Conservation (phyloP, 2,329 filamentous ascomycete genomes). For the Scedosporium aurantiacum region DNA sequence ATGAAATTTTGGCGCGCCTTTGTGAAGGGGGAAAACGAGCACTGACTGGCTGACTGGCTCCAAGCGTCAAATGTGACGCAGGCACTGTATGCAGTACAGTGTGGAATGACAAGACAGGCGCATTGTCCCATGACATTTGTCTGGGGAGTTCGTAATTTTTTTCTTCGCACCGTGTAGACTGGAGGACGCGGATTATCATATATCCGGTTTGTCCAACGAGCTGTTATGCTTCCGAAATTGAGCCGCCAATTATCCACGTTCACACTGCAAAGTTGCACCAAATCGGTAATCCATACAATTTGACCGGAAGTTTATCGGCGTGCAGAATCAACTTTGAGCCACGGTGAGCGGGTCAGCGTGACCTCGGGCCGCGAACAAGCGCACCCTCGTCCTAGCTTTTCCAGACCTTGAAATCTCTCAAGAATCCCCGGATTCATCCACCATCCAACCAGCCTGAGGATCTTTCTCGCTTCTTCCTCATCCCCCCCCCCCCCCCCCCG, state of each 20-base stretch:
- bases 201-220: too few species aligned
- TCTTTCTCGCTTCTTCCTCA: neutral
- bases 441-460: neutral
- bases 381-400: neutral
- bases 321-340: neutral
- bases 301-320: neutral
- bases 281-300: too few species aligned
- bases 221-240: too few species aligned
- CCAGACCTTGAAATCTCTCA: neutral
- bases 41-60: neutral
- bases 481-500: neutral
- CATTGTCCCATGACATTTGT: too few species aligned
- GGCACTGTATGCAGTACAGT: neutral
- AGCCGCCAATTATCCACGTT: too few species aligned
- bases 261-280: too few species aligned
- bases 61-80: neutral
- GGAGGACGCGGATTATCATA: too few species aligned
- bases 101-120: neutral
- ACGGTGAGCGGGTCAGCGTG: neutral
- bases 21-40: neutral
- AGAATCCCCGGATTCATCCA: neutral
- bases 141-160: too few species aligned
- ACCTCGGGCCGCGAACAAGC: slow-evolving; percentile 3
- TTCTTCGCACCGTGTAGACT: too few species aligned
- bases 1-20: slow-evolving; percentile 27